A percentile compares a stretch with the other conserved stretches of the same genome.
phyloP scores from a whole-genome alignment of 257 asterid species.

The Scutellaria baicalensis region DNA sequence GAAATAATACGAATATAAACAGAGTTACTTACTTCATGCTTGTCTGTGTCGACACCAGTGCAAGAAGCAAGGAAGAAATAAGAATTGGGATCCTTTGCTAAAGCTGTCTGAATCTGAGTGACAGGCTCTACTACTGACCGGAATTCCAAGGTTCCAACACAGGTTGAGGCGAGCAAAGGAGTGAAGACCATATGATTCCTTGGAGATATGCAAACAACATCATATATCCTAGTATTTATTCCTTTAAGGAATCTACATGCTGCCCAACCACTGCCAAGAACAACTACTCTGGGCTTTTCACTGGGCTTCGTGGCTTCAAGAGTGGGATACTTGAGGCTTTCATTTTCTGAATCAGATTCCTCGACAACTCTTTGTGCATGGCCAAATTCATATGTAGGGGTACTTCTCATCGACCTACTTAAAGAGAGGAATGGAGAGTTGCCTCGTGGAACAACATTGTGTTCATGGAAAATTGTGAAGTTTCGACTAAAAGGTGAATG shows the following conservation, averaged over 20 bases:
- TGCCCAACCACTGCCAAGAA: slow-evolving; percentile 95
- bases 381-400: slow-evolving; percentile 44
- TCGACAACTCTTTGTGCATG: slow-evolving; percentile 45
- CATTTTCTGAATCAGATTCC: slow-evolving; percentile 56
- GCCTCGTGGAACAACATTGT: slow-evolving; percentile 14
- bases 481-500: slow-evolving; percentile 15
- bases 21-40: slow-evolving; percentile 60
- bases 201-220: slow-evolving; percentile 87
- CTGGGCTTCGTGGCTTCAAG: slow-evolving; percentile 83
- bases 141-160: slow-evolving; percentile 92
- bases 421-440: slow-evolving; percentile 26
- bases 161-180: slow-evolving; percentile 92
- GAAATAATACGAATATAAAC: not conserved
- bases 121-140: slow-evolving; percentile 95
- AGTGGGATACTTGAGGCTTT: slow-evolving; percentile 52
- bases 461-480: slow-evolving; percentile 13
- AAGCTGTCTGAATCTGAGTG: slow-evolving; percentile 74
- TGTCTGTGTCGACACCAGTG: slow-evolving; percentile 50
- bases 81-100: slow-evolving; percentile 87
- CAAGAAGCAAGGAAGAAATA: slow-evolving; percentile 78
- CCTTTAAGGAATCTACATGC: slow-evolving; percentile 95
- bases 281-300: slow-evolving; percentile 91
- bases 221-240: slow-evolving; percentile 62
- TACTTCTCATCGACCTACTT: slow-evolving; percentile 50
- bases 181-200: slow-evolving; percentile 98